These are phyloP conservation scores for Hamamelis virginiana DNA, from an alignment of 164 flowering plant species.

Conservation along the genomic window DNA sequence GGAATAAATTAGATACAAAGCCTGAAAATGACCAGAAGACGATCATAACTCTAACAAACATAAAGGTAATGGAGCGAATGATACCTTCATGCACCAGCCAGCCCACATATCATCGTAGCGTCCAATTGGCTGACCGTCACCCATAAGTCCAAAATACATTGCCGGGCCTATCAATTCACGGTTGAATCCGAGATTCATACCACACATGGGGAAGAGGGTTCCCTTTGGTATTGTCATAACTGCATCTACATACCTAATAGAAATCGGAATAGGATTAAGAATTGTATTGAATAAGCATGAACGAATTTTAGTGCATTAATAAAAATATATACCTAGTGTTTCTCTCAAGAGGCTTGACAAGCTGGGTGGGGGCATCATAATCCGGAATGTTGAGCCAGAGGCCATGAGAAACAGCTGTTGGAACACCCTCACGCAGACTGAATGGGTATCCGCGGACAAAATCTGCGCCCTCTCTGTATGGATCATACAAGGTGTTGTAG, in stretches of 20 bases:
- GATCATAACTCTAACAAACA: not conserved
- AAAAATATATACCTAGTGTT: conserved; percentile 52
- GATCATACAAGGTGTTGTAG: conserved; percentile 87
- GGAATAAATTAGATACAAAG: not conserved
- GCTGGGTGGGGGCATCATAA: conserved; percentile 88
- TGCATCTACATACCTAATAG: conserved; percentile 70
- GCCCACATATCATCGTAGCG: conserved; percentile 92
- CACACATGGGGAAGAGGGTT: conserved; percentile 82
- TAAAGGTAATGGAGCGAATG: not conserved
- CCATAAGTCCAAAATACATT: conserved; percentile 87
- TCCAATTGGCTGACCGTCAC: conserved; percentile 88
- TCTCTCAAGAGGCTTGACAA: conserved; percentile 78
- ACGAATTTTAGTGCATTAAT: too few species aligned
- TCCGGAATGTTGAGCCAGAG: conserved; percentile 87
- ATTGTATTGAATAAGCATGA: not conserved
- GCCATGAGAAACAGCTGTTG: conserved; percentile 83
- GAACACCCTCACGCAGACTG: conserved; percentile 77
- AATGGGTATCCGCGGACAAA: conserved; percentile 90
- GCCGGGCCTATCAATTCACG: conserved; percentile 81
- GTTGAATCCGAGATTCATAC: conserved; percentile 74
- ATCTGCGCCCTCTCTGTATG: conserved; percentile 76
- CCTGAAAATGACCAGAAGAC: too few species aligned
- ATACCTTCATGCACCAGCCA: conserved; percentile 85
- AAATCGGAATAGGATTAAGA: not conserved
- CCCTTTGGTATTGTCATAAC: conserved; percentile 80